These are phyloP conservation scores for Lentinula edodes DNA, from an alignment of 768 basidiomycete species.

Conservation along the genomic window DNA sequence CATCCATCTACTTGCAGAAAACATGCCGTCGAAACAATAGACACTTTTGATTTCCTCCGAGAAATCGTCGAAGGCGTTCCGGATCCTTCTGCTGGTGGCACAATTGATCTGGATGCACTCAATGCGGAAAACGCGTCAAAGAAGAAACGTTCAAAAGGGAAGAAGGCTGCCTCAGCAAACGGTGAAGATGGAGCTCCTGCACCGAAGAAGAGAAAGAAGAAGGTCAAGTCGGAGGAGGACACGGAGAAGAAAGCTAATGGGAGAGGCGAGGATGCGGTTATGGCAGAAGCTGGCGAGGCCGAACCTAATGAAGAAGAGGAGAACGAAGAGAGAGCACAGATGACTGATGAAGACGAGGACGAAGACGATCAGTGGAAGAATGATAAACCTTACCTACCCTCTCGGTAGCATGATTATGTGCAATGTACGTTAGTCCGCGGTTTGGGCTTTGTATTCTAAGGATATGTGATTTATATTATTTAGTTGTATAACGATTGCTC, in stretches of 20 bases:
- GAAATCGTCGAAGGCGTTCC: constrained; percentile 84
- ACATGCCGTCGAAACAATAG: constrained; percentile 82
- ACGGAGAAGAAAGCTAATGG: constrained; percentile 25
- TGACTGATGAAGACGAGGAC: background rate
- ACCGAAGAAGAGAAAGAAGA: constrained; percentile 47
- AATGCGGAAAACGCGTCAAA: constrained; percentile 40
- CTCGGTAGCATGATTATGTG: background rate
- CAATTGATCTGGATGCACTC: constrained; percentile 66
- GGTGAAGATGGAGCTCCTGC: constrained; percentile 31
- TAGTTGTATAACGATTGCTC: background rate
- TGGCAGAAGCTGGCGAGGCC: constrained; percentile 23
- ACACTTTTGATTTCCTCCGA: constrained; percentile 90
- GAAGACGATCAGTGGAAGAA: constrained; percentile 5
- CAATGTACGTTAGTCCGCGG: background rate
- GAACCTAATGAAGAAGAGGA: constrained; percentile 23
- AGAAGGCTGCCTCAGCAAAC: constrained; percentile 34
- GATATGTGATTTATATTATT: constrained; percentile 1
- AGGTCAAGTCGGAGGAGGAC: constrained; percentile 34
- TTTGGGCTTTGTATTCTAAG: background rate
- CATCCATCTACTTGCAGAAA: constrained; percentile 48
- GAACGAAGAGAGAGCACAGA: constrained; percentile 9
- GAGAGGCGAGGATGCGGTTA: constrained; percentile 24
- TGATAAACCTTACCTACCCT: background rate
- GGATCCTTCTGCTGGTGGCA: constrained; percentile 83
- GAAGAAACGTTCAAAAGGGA: constrained; percentile 57